phyloP scores from a whole-genome alignment of 306 rosid genomes.

The Hippophae tibetana region DNA sequence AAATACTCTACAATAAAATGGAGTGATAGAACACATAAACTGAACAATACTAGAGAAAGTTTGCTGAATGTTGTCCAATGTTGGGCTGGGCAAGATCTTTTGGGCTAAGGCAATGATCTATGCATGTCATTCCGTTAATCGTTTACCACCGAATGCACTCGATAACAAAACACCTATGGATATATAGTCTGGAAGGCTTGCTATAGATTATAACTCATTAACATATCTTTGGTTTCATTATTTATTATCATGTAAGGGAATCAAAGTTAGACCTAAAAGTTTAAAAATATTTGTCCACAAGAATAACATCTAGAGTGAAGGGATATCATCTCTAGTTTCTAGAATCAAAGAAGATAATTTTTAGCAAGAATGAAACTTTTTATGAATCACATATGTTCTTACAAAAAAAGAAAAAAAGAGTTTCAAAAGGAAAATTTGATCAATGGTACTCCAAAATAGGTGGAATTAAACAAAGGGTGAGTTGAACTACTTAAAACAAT shows the following conservation, averaged over 20 bases:
- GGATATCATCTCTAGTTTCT: neutral
- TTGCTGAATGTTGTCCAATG: slow-evolving; percentile 1
- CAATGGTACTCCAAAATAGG: too few species aligned
- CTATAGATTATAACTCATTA: neutral
- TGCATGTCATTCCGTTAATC: neutral
- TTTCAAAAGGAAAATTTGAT: neutral
- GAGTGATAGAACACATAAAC: neutral
- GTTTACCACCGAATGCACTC: neutral
- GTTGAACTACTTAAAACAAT: too few species aligned
- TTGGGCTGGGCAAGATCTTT: neutral
- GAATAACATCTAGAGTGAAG: neutral
- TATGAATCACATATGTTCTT: neutral
- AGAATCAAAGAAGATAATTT: neutral
- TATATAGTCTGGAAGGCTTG: slow-evolving; percentile 1
- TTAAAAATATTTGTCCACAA: too few species aligned
- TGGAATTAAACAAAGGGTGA: neutral
- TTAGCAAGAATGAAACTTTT: neutral
- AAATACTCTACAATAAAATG: neutral
- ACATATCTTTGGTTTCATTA: neutral
- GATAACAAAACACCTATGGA: neutral
- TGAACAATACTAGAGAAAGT: neutral
- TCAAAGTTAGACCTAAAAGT: too few species aligned
- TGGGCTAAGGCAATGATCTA: neutral
- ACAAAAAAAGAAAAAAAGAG: neutral
- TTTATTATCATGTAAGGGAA: neutral